phyloP scores from a whole-genome alignment of 768 basidiomycete genomes.

The Amanita exitialis region DNA sequence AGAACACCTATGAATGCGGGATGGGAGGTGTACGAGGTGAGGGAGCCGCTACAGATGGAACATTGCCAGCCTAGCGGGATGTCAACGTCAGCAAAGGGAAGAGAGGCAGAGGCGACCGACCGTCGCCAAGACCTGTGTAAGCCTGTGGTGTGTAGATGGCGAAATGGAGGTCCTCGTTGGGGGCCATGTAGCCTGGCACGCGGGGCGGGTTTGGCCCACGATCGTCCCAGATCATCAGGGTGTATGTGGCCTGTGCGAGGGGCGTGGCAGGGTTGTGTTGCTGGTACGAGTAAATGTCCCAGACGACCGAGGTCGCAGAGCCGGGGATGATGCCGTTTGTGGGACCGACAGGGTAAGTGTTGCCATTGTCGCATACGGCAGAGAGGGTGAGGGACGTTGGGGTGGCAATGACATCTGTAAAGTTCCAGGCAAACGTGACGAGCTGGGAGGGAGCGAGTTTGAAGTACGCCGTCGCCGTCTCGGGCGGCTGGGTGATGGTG shows the following conservation, averaged over 20 bases:
- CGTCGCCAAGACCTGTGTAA: constrained; percentile 57
- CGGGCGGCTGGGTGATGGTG: constrained; percentile 71
- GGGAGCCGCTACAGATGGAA: constrained; percentile 33
- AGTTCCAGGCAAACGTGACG: constrained; percentile 90
- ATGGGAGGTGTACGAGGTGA: constrained; percentile 27
- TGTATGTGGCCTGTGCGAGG: constrained; percentile 69
- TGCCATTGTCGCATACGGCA: constrained; percentile 78
- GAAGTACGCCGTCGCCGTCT: constrained; percentile 76
- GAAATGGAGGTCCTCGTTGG: constrained; percentile 66
- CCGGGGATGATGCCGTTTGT: constrained; percentile 64
- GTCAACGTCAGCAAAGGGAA: background rate
- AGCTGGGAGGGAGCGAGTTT: constrained; percentile 68
- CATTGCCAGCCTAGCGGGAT: constrained; percentile 43
- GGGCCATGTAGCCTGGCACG: constrained; percentile 53
- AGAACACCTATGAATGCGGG: constrained; percentile 47
- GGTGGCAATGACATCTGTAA: constrained; percentile 60
- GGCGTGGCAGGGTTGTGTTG: constrained; percentile 49
- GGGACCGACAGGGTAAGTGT: constrained; percentile 83
- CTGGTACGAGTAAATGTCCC: constrained; percentile 77
- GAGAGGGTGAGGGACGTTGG: constrained; percentile 73
- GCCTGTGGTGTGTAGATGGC: constrained; percentile 73
- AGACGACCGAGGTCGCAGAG: constrained; percentile 59
- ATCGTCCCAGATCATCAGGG: constrained; percentile 74
- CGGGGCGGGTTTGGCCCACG: constrained; percentile 55
- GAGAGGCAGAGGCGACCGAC: constrained; percentile 17